These are phyloP conservation scores for Tolypocladium tundrense DNA, from an alignment of 2,329 filamentous ascomycete genomes.

Conservation along the genomic window DNA sequence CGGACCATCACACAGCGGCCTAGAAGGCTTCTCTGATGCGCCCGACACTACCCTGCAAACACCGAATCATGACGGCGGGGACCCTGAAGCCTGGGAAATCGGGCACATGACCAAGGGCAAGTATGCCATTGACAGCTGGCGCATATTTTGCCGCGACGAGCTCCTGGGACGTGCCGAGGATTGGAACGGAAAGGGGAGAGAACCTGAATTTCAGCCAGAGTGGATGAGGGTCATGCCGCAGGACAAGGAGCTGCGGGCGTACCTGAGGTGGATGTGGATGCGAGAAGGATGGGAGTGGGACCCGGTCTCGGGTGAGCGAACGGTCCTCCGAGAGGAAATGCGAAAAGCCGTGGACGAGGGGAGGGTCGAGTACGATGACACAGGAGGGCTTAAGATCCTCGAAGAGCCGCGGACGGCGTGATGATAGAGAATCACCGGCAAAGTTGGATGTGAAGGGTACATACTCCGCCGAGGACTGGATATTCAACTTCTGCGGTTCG, in stretches of 20 bases:
- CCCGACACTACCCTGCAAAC: neutral
- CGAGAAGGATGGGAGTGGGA: conserved; percentile 79
- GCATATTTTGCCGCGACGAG: conserved; percentile 82
- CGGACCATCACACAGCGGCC: conserved; percentile 4
- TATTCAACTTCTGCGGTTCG: no score
- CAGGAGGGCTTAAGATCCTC: conserved; percentile 35
- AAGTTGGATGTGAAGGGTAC: neutral
- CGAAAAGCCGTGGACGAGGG: conserved; percentile 46
- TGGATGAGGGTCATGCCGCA: conserved; percentile 78
- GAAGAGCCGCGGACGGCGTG: conserved; percentile 5
- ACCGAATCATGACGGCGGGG: conserved; percentile 3
- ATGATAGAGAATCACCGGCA: neutral
- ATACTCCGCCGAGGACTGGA: no score
- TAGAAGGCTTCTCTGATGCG: neutral
- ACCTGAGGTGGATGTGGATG: conserved; percentile 85
- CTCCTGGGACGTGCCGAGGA: conserved; percentile 55
- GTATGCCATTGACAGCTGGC: conserved; percentile 83
- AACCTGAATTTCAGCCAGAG: conserved; percentile 61
- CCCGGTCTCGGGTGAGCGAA: conserved; percentile 54
- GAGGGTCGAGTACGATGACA: conserved; percentile 44
- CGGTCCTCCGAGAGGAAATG: conserved; percentile 41
- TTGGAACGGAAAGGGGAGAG: conserved; percentile 50
- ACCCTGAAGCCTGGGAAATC: conserved; percentile 61
- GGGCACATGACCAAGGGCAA: conserved; percentile 73
- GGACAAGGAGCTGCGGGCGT: conserved; percentile 86